Conservation (phyloP, 768 basidiomycete species). For the Lactifluus pinguis region DNA sequence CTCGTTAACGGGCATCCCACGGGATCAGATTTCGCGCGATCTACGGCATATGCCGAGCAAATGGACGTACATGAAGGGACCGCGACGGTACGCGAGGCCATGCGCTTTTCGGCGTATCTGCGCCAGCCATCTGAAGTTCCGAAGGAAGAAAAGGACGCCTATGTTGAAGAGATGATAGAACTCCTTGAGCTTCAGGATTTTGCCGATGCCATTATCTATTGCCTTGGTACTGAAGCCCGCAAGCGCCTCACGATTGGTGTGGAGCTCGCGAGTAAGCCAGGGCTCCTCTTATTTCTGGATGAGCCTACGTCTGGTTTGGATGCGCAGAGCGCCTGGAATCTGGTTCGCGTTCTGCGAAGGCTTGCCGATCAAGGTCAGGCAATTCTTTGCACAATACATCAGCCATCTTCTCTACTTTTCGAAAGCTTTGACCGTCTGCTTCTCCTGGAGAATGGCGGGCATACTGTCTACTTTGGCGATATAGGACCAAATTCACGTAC, state of each 20-base stretch:
- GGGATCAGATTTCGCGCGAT: conserved; percentile 37
- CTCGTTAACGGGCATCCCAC: conserved; percentile 59
- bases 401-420: conserved; percentile 79
- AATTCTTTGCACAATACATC: conserved; percentile 86
- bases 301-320: conserved; percentile 50
- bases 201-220: conserved; percentile 73
- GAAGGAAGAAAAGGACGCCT: conserved; percentile 64
- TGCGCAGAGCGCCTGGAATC: conserved; percentile 66
- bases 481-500: conserved; percentile 66
- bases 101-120: conserved; percentile 79
- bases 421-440: conserved; percentile 74
- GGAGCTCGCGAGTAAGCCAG: conserved; percentile 82
- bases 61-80: conserved; percentile 82
- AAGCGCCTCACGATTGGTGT: conserved; percentile 90
- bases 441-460: conserved; percentile 66
- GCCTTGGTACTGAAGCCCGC: conserved; percentile 57
- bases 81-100: conserved; percentile 73
- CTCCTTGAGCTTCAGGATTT: conserved; percentile 77
- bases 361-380: conserved; percentile 81
- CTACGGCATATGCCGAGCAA: conserved; percentile 39
- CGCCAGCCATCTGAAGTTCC: conserved; percentile 64
- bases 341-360: conserved; percentile 74
- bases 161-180: conserved; percentile 78
- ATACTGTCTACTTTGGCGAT: conserved; percentile 91
- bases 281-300: conserved; percentile 61